These are phyloP conservation scores for Pichia ethanolica DNA, from an alignment of 805 yeast species.

Conservation along the genomic window DNA sequence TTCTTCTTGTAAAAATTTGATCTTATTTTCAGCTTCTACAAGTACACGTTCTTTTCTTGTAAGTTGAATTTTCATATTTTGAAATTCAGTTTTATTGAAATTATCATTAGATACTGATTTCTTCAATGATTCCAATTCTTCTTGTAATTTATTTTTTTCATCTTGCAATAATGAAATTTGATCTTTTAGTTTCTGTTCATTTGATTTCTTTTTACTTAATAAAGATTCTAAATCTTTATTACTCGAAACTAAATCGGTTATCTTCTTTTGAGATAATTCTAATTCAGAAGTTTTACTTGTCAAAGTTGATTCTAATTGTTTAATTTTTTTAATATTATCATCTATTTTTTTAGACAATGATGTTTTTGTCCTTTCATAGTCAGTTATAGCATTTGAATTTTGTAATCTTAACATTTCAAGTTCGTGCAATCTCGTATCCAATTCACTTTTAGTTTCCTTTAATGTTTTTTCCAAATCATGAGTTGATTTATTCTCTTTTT, in stretches of 20 bases:
- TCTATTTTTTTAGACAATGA: constrained; percentile 22
- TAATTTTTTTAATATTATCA: constrained; percentile 11
- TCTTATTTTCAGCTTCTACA: constrained; percentile 30
- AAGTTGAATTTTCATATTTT: constrained; percentile 37
- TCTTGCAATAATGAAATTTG: constrained; percentile 25
- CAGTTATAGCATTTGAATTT: constrained; percentile 29
- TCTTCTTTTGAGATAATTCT: constrained; percentile 12
- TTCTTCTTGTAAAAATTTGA: constrained; percentile 33
- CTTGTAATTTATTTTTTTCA: constrained; percentile 29
- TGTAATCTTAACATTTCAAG: constrained; percentile 29
- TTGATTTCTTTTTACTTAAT: constrained; percentile 18
- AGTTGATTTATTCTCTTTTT: constrained; percentile 32
- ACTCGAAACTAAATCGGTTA: constrained; percentile 10
- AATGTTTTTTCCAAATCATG: constrained; percentile 1
- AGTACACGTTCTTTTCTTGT: constrained; percentile 38
- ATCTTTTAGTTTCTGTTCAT: constrained; percentile 26
- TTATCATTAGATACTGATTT: constrained; percentile 35
- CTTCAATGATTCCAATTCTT: constrained; percentile 30
- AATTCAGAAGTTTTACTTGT: constrained; percentile 15
- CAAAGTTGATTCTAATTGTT: constrained; percentile 14
- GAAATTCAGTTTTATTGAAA: constrained; percentile 41
- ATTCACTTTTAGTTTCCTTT: constrained; percentile 1
- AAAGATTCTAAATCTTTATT: constrained; percentile 7
- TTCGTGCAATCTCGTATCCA: constrained; percentile 14
- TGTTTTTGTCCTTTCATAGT: constrained; percentile 26